Conservation (phyloP, 2,329 filamentous ascomycete species). For the Parastagonospora avenae region DNA sequence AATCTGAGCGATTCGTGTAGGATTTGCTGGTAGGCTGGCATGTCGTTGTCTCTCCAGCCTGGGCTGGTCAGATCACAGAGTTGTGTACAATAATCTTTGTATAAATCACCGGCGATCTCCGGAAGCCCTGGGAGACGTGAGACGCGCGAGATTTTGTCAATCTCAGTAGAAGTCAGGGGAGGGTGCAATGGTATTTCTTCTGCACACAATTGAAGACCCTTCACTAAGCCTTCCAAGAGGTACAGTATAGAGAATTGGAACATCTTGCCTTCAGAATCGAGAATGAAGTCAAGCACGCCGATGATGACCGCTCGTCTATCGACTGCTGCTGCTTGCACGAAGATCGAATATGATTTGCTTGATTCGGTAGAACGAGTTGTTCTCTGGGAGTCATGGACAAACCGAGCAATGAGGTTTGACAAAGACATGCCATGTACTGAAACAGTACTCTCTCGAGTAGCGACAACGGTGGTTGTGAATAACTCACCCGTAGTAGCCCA, state of each 20-base stretch:
- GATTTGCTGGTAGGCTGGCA: slow-evolving; percentile 27
- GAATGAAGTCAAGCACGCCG: slow-evolving; percentile 42
- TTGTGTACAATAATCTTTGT: slow-evolving; percentile 32
- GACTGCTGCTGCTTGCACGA: slow-evolving; percentile 6
- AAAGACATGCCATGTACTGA: slow-evolving; percentile 51
- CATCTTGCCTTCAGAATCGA: slow-evolving; percentile 40
- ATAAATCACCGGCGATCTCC: slow-evolving; percentile 51
- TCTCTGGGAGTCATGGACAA: slow-evolving; percentile 26
- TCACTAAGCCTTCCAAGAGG: slow-evolving; percentile 49
- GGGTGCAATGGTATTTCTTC: not conserved
- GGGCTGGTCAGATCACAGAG: slow-evolving; percentile 25
- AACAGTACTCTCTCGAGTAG: slow-evolving; percentile 29
- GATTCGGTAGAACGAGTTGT: not conserved
- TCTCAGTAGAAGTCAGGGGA: slow-evolving; percentile 14
- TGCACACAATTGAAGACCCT: slow-evolving; percentile 31
- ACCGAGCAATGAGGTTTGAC: slow-evolving; percentile 39
- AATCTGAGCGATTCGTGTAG: slow-evolving; percentile 9
- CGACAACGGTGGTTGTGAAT: slow-evolving; percentile 48
- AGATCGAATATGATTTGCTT: not conserved
- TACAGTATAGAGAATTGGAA: slow-evolving; percentile 52
- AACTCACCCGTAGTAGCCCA: slow-evolving; percentile 54
- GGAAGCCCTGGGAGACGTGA: slow-evolving; percentile 48
- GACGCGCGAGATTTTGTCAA: slow-evolving; percentile 43
- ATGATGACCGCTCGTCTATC: slow-evolving; percentile 28
- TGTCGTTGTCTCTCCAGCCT: not conserved